Percentiles rank a stretch among this genome's conserved stretches.
These are phyloP conservation scores for Eragrostis tef DNA, from an alignment of 202 grass and related monocot genomes.

Conservation along the genomic window DNA sequence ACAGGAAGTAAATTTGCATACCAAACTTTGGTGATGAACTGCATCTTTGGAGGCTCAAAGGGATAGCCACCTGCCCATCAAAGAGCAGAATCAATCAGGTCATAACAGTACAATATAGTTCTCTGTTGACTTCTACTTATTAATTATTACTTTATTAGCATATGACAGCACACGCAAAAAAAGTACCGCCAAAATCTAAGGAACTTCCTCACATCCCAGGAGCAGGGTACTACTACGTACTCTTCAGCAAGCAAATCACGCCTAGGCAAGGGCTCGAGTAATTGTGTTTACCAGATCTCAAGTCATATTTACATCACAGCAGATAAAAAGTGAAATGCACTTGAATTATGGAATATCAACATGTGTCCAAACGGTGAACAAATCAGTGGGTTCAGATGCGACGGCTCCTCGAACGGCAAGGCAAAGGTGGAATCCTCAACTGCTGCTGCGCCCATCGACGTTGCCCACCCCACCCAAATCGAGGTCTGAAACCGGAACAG, in stretches of 20 bases:
- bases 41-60: conserved; percentile 99
- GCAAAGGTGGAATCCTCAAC: neutral
- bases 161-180: neutral
- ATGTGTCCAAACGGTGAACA: neutral
- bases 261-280: neutral
- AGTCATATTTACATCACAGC: too few relatives aligned
- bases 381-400: neutral
- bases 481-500: conserved; percentile 1
- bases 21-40: conserved; percentile 99
- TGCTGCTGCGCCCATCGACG: neutral
- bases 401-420: neutral
- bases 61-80: conserved; percentile 85
- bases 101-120: neutral
- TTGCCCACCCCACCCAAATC: neutral
- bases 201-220: neutral
- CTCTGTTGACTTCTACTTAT: too few relatives aligned
- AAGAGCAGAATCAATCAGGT: conserved; percentile 33
- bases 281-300: neutral
- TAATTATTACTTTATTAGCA: too few relatives aligned
- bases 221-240: neutral
- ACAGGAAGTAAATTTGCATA: conserved; percentile 46
- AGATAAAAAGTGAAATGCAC: neutral
- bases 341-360: neutral
- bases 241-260: neutral
- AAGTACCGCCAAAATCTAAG: neutral